Conservation (phyloP, 441 rosid species). For the Euphorbia schlechtendalii region DNA sequence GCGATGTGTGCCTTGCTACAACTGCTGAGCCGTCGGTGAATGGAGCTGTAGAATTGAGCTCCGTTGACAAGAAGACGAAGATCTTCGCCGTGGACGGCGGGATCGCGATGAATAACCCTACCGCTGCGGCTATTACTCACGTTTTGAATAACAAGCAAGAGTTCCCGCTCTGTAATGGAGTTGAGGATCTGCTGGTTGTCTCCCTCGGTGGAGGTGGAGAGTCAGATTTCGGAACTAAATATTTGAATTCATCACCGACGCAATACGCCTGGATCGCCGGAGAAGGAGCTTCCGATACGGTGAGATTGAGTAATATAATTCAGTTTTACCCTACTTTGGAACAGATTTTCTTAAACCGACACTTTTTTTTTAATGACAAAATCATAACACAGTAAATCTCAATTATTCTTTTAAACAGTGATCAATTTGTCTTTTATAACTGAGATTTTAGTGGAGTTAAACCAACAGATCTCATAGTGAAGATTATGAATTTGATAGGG, state of each 20-base stretch:
- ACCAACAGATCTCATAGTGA: not conserved
- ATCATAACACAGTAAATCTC: not conserved
- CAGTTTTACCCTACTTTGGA: no score
- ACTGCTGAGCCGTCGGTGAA: conserved; percentile 43
- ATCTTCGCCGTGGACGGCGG: conserved; percentile 73
- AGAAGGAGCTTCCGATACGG: conserved; percentile 61
- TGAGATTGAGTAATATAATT: conserved; percentile 3
- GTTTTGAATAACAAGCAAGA: conserved; percentile 82
- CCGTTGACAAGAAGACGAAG: conserved; percentile 56
- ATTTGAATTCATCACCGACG: conserved; percentile 17
- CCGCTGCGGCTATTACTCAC: conserved; percentile 87
- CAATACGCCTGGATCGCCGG: conserved; percentile 40
- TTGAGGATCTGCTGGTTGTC: conserved; percentile 66
- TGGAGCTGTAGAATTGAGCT: conserved; percentile 46
- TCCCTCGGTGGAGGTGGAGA: conserved; percentile 89
- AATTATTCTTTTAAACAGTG: not conserved
- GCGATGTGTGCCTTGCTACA: conserved; percentile 79
- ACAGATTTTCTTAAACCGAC: no score
- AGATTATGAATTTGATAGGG: no score
- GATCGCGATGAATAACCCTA: conserved; percentile 81
- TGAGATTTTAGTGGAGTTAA: no score
- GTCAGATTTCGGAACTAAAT: conserved; percentile 29
- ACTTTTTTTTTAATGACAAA: not conserved
- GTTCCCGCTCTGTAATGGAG: conserved; percentile 65
- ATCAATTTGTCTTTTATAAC: not conserved